phyloP scores from a whole-genome alignment of 2,329 filamentous ascomycete genomes.

The Cladosporium sp. region DNA sequence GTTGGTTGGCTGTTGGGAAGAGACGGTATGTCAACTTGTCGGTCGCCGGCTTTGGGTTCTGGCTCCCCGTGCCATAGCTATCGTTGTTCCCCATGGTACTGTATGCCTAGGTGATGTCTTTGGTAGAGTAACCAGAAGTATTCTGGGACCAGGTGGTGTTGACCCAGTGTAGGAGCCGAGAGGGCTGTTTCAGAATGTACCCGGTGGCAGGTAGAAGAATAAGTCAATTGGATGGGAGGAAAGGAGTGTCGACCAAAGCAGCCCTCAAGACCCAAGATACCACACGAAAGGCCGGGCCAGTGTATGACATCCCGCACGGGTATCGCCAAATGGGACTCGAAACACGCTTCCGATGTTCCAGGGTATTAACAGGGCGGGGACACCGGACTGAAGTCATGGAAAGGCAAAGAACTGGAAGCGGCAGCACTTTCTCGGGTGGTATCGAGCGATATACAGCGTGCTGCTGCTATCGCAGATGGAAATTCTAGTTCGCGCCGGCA shows the following conservation, averaged over 20 bases:
- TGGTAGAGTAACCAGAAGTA: neutral
- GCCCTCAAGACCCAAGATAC: constrained; percentile 3
- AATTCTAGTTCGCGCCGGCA: constrained; percentile 5
- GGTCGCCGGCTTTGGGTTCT: neutral
- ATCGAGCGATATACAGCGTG: constrained; percentile 1
- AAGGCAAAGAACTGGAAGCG: neutral
- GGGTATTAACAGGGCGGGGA: constrained; percentile 11
- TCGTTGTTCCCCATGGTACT: constrained; percentile 10
- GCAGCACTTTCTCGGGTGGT: neutral
- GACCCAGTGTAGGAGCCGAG: constrained; percentile 10
- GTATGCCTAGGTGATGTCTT: neutral
- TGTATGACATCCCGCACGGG: constrained; percentile 18
- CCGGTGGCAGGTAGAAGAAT: constrained; percentile 13
- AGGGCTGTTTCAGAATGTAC: constrained; percentile 15
- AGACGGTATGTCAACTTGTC: constrained; percentile 16
- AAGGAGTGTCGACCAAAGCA: constrained; percentile 12
- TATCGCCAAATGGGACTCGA: constrained; percentile 12
- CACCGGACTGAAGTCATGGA: constrained; percentile 2
- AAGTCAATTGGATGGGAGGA: constrained; percentile 2
- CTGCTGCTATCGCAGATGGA: constrained; percentile 5
- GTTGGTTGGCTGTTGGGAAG: constrained; percentile 13
- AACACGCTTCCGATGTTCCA: constrained; percentile 17
- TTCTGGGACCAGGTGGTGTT: neutral
- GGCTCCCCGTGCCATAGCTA: neutral
- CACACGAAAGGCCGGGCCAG: constrained; percentile 16